These are phyloP conservation scores for Blastobotrys persicus DNA, from an alignment of 1,139 yeast species.

Conservation along the genomic window DNA sequence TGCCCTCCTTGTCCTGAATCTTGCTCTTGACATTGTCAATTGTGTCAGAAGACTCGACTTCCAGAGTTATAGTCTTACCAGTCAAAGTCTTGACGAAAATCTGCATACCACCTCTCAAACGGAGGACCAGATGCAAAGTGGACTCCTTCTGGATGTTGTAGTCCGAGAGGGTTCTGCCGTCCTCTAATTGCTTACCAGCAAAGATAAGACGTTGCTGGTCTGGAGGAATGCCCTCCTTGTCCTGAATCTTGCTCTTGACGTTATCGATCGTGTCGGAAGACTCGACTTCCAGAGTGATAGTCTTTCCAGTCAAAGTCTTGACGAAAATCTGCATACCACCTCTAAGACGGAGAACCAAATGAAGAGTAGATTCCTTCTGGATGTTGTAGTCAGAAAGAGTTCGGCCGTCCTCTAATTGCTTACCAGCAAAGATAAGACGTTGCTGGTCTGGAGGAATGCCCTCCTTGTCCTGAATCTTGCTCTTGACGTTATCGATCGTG, in stretches of 20 bases:
- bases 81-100: conserved; percentile 98
- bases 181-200: conserved; percentile 99
- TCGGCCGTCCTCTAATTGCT: conserved; percentile 85
- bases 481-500: conserved; percentile 80
- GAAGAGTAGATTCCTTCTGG: conserved; percentile 89
- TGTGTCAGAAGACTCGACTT: conserved; percentile 84
- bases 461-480: conserved; percentile 83
- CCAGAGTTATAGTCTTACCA: conserved; percentile 91
- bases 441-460: conserved; percentile 89
- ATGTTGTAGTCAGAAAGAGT: conserved; percentile 91
- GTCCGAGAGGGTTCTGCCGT: conserved; percentile 97
- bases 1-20: conserved; percentile 87
- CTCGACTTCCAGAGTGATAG: conserved; percentile 98
- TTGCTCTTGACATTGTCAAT: conserved; percentile 82
- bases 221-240: conserved; percentile 99
- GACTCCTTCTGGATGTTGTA: conserved; percentile 99
- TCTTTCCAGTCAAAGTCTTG: conserved; percentile 80
- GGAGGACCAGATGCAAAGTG: conserved; percentile 92
- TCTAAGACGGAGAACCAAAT: conserved; percentile 91
- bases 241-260: conserved; percentile 99
- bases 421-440: conserved; percentile 82
- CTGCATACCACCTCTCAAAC: conserved; percentile 99
- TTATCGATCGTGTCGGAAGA: conserved; percentile 98
- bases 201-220: conserved; percentile 99
- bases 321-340: conserved; percentile 99